phyloP scores from a whole-genome alignment of 352 stramenopile species.

The Phytopythium boreale region DNA sequence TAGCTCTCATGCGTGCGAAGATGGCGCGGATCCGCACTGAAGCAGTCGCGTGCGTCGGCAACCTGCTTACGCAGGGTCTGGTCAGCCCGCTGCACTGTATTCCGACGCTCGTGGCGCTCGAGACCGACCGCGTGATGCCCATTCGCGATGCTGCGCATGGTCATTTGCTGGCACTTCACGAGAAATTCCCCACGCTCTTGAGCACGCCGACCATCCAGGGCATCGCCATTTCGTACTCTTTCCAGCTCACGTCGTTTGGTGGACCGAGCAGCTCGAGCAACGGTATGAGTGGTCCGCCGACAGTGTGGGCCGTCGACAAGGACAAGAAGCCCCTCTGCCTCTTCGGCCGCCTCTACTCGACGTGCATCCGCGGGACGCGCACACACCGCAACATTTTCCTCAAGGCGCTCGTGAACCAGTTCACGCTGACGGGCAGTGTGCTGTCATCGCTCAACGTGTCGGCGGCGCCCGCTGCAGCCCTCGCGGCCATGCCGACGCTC shows the following conservation, averaged over 20 bases:
- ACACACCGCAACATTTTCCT: conserved; percentile 58
- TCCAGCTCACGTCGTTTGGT: conserved; percentile 62
- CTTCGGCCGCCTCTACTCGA: conserved; percentile 67
- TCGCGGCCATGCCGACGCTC: conserved; percentile 19
- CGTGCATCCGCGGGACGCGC: conserved; percentile 46
- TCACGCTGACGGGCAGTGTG: conserved; percentile 50
- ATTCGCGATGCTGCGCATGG: conserved; percentile 68
- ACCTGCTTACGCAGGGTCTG: conserved; percentile 73
- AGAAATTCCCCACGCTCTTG: conserved; percentile 55
- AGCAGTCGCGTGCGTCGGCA: conserved; percentile 60
- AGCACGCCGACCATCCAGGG: conserved; percentile 55
- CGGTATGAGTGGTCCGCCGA: conserved; percentile 10
- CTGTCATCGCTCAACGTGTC: conserved; percentile 21
- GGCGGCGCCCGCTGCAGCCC: neutral
- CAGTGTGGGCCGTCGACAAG: conserved; percentile 56
- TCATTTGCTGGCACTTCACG: conserved; percentile 57
- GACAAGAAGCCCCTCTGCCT: conserved; percentile 70
- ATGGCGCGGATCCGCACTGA: conserved; percentile 62
- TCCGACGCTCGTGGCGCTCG: conserved; percentile 72
- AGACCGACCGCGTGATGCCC: conserved; percentile 62
- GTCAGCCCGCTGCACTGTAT: conserved; percentile 78
- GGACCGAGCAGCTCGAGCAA: conserved; percentile 1
- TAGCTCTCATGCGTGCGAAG: conserved; percentile 52
- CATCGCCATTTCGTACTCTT: conserved; percentile 58
- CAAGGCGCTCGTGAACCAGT: conserved; percentile 65